Conservation (phyloP, 2,329 filamentous ascomycete genomes). For the Bertia moriformis region DNA sequence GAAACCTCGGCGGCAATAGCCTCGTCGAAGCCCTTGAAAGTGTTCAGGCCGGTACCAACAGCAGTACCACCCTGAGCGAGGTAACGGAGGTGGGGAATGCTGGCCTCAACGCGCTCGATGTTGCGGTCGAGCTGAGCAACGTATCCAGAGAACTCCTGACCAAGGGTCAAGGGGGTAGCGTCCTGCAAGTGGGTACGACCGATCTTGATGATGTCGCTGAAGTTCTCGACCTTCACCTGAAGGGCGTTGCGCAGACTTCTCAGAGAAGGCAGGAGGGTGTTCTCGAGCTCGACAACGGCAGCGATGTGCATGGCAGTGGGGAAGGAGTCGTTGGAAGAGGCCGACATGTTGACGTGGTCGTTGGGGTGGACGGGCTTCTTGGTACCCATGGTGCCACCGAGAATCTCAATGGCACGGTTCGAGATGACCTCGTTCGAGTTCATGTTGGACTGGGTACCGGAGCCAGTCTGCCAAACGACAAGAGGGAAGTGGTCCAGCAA, state of each 20-base stretch:
- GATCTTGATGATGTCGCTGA: constrained; percentile 95
- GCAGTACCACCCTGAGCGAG: constrained; percentile 93
- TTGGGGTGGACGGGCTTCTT: constrained; percentile 99
- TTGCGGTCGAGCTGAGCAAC: constrained; percentile 86
- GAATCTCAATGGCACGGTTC: constrained; percentile 94
- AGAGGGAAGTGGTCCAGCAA: constrained; percentile 94
- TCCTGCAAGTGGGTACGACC: constrained; percentile 95
- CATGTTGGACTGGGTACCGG: constrained; percentile 98
- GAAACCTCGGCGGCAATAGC: constrained; percentile 79
- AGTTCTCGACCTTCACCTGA: constrained; percentile 76
- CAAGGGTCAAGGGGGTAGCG: constrained; percentile 85
- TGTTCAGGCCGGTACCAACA: constrained; percentile 95
- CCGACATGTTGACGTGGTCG: constrained; percentile 98
- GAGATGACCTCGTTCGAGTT: constrained; percentile 99
- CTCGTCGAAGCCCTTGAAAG: constrained; percentile 89
- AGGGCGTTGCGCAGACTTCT: constrained; percentile 70
- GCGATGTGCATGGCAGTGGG: constrained; percentile 99
- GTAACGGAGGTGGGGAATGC: constrained; percentile 69
- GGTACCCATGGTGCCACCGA: constrained; percentile 82
- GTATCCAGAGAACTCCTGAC: constrained; percentile 96
- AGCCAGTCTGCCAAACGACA: constrained; percentile 98
- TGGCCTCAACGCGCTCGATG: constrained; percentile 71
- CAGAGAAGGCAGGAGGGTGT: constrained; percentile 69
- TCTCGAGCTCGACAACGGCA: constrained; percentile 82
- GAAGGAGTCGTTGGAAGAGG: constrained; percentile 98